Conservation (phyloP, 2,329 filamentous ascomycete species). For the Monosporascus cannonballus region DNA sequence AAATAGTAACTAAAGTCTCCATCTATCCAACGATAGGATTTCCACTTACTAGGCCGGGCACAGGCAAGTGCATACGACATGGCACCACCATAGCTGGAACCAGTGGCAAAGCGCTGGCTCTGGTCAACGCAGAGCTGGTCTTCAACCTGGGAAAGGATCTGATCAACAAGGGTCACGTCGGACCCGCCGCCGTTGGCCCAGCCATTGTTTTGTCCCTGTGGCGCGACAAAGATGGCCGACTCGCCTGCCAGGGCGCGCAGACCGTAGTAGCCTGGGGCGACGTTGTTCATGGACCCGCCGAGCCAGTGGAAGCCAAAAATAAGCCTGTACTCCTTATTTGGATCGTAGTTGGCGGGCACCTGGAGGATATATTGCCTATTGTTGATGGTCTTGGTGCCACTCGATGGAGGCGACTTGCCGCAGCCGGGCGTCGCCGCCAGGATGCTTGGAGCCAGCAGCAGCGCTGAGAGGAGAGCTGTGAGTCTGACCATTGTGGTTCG, state of each 20-base stretch:
- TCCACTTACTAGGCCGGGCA: constrained; percentile 24
- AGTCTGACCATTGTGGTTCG: too few relatives aligned
- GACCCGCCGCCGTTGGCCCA: constrained; percentile 37
- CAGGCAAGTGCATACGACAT: constrained; percentile 38
- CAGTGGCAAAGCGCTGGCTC: constrained; percentile 34
- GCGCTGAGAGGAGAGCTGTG: too few relatives aligned
- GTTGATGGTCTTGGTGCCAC: constrained; percentile 27
- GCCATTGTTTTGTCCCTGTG: constrained; percentile 34
- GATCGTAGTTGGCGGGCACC: constrained; percentile 34
- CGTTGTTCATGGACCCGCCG: constrained; percentile 30
- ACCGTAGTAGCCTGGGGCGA: constrained; percentile 34
- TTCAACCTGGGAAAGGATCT: constrained; percentile 31
- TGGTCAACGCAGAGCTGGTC: constrained; percentile 36
- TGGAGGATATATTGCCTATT: constrained; percentile 32
- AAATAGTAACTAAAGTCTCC: not conserved
- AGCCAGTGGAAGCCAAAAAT: constrained; percentile 38
- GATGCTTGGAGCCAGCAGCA: too few relatives aligned
- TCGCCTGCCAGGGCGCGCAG: constrained; percentile 29
- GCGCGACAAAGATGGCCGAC: constrained; percentile 37
- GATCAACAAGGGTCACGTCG: constrained; percentile 34
- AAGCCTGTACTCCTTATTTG: constrained; percentile 30
- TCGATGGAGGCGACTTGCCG: constrained; percentile 25
- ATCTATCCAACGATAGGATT: not conserved
- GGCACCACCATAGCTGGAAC: constrained; percentile 38
- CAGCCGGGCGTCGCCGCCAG: constrained; percentile 21